Evolutionary conservation across 2,329 filamentous ascomycete genomes (phyloP), one percentile per base, ranked within the genome.

Genomic region (Cladosporium oxysporum): DNA sequence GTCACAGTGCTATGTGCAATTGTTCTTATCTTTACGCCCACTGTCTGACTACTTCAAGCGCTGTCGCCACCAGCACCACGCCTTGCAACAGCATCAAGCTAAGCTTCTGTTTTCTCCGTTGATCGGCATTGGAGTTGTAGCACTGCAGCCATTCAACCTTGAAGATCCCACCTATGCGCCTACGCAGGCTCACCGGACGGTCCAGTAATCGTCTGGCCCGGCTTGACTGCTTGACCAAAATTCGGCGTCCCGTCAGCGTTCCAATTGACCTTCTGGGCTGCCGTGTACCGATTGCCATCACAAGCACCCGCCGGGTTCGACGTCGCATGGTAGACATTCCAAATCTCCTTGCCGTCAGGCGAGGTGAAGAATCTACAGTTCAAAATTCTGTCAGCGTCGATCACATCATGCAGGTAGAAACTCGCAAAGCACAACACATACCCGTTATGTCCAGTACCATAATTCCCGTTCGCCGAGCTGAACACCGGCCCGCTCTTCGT

Each of bases 311-410:
- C 75, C 12, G 78, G 76, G 66, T 80, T 83, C 1, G 78, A 75
- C 0, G 84, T 86, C 0, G 85, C 85, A 68, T 87, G 84, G 73
- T 84, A 87, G 0, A 84, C 81, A 61, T 84, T 85, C 81, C 81
- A 87, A 2, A 80, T 83, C 73, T 87, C 79, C 0, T 76, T 81
- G 3, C 80, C 83, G 67, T 87, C 84, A 0, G 85, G 84, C 68
- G 83, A 86, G 31, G 74, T 77, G 76, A 88, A 87, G 79, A 88
- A 87, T 2, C 83, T 84, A 59, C 11, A 53, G 59, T 41, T 44
- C 44, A 21, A 49, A 49, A 1, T 1, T 60, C 28, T 8, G 37
- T 47, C 21, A 59, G 63, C 8, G 47, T 64, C 29, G 12, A 61
- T 35, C 4, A 18, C 2, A 21, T 10, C 6, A 12, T 60, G 49